phyloP scores from a whole-genome alignment of 257 asterid species.

The Rehmannia glutinosa region DNA sequence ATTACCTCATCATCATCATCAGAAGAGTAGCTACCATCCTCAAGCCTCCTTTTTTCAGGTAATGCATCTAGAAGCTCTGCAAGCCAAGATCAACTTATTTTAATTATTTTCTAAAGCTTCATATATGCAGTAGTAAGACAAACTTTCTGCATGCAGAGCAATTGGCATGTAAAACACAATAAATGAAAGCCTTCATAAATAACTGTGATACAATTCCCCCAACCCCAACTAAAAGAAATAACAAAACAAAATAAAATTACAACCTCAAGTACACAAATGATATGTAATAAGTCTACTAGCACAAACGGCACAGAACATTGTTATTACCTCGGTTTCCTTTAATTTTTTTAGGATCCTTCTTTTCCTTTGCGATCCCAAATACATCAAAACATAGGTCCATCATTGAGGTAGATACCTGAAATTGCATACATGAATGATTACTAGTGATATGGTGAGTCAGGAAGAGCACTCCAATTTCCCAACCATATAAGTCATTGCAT shows the following conservation, averaged over 20 bases:
- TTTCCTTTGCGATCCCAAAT: conserved; percentile 71
- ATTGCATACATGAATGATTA: conserved; percentile 10
- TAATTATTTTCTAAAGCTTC: not conserved
- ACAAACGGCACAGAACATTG: not conserved
- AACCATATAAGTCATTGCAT: not conserved
- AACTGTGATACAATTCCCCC: too few species aligned
- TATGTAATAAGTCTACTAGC: too few species aligned
- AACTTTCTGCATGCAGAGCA: too few species aligned
- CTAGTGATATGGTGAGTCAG: not conserved
- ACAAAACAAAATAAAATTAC: too few species aligned
- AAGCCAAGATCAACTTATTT: not conserved
- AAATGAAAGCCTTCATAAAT: not conserved
- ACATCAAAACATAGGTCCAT: conserved; percentile 77
- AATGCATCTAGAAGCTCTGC: conserved; percentile 84
- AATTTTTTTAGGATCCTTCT: conserved; percentile 65
- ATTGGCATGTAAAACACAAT: too few species aligned
- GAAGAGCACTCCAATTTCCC: not conserved
- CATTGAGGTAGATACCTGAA: conserved; percentile 85
- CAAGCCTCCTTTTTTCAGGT: conserved; percentile 70
- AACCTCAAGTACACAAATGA: too few species aligned
- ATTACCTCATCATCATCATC: conserved; percentile 62
- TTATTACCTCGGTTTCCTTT: conserved; percentile 82
- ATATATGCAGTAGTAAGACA: too few species aligned
- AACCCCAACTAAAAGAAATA: too few species aligned
- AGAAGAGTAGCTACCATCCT: conserved; percentile 77